phyloP scores from a whole-genome alignment of 495 filamentous ascomycete species.

The Podospora anserina region DNA sequence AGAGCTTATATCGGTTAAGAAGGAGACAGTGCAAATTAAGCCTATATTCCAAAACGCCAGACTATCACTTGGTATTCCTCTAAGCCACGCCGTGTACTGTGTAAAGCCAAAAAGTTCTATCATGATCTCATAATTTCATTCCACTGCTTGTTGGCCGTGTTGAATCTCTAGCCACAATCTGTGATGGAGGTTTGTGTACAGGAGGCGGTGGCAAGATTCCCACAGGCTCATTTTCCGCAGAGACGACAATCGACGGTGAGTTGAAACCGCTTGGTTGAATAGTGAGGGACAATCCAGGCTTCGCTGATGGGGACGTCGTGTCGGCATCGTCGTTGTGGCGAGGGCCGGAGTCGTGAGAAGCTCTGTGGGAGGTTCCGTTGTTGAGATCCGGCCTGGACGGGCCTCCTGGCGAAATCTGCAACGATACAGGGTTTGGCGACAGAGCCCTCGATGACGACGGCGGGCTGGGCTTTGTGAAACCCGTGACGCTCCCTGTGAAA shows the following conservation, averaged over 20 bases:
- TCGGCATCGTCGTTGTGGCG: background rate
- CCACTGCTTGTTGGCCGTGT: too few relatives aligned
- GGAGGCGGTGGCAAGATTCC: background rate
- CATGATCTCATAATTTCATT: too few relatives aligned
- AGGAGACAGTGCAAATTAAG: too few relatives aligned
- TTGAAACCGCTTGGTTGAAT: background rate
- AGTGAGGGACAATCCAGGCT: background rate
- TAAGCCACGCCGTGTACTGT: too few relatives aligned
- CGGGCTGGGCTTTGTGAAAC: background rate
- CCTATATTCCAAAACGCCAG: too few relatives aligned
- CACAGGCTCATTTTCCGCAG: background rate
- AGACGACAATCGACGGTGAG: slow-evolving; percentile 5
- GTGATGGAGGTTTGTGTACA: slow-evolving; percentile 1
- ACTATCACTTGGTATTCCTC: too few relatives aligned
- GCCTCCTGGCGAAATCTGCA: background rate
- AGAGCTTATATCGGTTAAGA: too few relatives aligned
- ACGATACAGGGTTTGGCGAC: background rate
- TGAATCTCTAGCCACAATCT: too few relatives aligned
- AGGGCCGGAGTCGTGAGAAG: background rate
- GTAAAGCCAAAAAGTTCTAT: too few relatives aligned
- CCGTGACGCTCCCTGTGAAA: background rate
- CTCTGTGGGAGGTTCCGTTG: background rate
- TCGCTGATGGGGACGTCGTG: background rate
- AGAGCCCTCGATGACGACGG: background rate
- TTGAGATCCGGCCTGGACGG: background rate